Evolutionary conservation across 2,329 filamentous ascomycete genomes (phyloP), one percentile per base, ranked within the genome.

Genomic region (Rugonectria rugulosa): DNA sequence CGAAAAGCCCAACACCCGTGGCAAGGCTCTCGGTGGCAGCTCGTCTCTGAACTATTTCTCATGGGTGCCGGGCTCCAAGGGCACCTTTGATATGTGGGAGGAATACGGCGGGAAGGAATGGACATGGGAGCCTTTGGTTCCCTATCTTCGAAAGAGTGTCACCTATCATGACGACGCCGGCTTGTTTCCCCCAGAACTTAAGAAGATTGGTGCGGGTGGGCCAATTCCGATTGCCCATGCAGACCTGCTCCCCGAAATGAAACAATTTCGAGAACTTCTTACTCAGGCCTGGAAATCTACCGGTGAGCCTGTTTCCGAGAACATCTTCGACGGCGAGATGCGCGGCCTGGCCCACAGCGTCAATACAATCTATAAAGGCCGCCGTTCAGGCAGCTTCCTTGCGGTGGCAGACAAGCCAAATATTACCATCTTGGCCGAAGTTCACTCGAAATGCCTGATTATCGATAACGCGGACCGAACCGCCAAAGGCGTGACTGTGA

Each of bases 91-190:
- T 67, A 87, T 88, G 17, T 83, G 88, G 77, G 86, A 86, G 12
- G 89, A 90, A 70, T 83, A 82, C 29, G 89, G 89, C 43, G 90
- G 89, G 5, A 85, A 90, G 63, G 77, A 82, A 44, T 88, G 85
- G 85, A 85, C 73, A 0, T 87, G 60, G 58, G 55, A 84, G 4
- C 72, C 68, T 9, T 71, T 75, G 27, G 72, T 79, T 3, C 72
- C 75, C 4, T 86, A 86, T 60, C 72, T 86, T 8, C 75, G 77
- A 57, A 86, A 86, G 48, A 75, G 76, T 17, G 81, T 75, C 0
- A 84, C 77, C 19, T 87, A 85, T 66, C 79, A 84, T 57, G 83
- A 87, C 47, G 81, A 86, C 56, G 66, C 72, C 4, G 70, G 73
- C 10, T 62, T 79, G 0, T 84, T 80, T 57, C 64, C 73, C 10